phyloP scores from a whole-genome alignment of 352 stramenopile genomes.

The Phytophthora brassicae region DNA sequence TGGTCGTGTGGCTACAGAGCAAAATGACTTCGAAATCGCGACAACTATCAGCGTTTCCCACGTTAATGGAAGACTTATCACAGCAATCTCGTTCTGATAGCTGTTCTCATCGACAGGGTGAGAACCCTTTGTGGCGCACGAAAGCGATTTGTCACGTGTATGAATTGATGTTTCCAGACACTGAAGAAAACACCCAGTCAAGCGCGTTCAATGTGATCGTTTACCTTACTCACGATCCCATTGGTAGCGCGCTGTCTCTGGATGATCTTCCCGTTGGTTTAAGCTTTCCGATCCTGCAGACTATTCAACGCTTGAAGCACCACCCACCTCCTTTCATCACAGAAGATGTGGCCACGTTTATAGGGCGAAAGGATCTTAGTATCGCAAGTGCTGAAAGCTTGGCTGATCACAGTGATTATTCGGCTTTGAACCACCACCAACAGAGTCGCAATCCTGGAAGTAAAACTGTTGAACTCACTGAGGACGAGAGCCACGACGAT shows the following conservation, averaged over 20 bases:
- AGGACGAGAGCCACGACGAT: slow-evolving; percentile 26
- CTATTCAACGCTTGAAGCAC: slow-evolving; percentile 59
- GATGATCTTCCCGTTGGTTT: slow-evolving; percentile 62
- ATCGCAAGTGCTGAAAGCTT: slow-evolving; percentile 24
- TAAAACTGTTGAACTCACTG: slow-evolving; percentile 1
- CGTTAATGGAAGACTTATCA: slow-evolving; percentile 13
- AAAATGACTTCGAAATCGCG: slow-evolving; percentile 20
- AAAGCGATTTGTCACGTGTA: slow-evolving; percentile 45
- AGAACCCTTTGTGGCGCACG: slow-evolving; percentile 34
- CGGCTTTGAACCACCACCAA: slow-evolving; percentile 4
- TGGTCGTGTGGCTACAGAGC: slow-evolving; percentile 53
- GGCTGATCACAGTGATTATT: slow-evolving; percentile 5
- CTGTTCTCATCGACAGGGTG: background rate
- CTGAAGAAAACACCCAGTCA: slow-evolving; percentile 6
- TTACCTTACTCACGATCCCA: slow-evolving; percentile 47
- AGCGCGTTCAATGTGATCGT: slow-evolving; percentile 47
- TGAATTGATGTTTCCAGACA: slow-evolving; percentile 35
- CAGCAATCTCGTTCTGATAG: slow-evolving; percentile 1
- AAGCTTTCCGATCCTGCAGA: slow-evolving; percentile 57
- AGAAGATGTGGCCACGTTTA: slow-evolving; percentile 53
- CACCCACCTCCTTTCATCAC: slow-evolving; percentile 59
- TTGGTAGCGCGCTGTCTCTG: slow-evolving; percentile 42
- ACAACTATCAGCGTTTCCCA: slow-evolving; percentile 25
- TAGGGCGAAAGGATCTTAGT: slow-evolving; percentile 64
- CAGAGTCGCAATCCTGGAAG: slow-evolving; percentile 18